Percentiles rank a stretch among this genome's conserved stretches.
Conservation (phyloP, 441 rosid species). For the Adansonia madagascariensis region DNA sequence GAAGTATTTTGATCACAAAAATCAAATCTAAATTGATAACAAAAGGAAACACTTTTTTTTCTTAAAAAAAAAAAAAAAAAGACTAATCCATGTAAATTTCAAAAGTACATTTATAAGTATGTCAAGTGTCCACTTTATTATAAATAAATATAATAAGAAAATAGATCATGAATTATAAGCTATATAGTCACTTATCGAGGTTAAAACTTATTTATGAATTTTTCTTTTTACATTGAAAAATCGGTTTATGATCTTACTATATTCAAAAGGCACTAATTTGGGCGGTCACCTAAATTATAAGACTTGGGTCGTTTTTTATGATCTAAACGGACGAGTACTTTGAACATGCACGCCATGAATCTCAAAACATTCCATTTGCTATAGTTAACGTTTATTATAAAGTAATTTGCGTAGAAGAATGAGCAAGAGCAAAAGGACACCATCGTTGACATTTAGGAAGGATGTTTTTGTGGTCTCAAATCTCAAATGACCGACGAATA, state of each 20-base stretch:
- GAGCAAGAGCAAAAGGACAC: neutral
- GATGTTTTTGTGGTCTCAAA: neutral
- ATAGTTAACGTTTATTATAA: neutral
- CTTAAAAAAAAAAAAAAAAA: too few relatives aligned
- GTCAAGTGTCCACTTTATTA: too few relatives aligned
- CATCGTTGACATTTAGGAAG: neutral
- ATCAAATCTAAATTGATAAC: neutral
- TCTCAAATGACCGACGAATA: neutral
- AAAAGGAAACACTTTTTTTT: too few relatives aligned
- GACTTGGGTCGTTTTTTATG: neutral
- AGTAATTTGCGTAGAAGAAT: neutral
- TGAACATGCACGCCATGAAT: constrained; percentile 31
- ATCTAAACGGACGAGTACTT: neutral
- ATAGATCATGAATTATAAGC: neutral
- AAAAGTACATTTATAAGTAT: neutral
- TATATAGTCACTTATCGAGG: neutral
- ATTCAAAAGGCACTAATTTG: constrained; percentile 28
- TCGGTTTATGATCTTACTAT: constrained; percentile 5
- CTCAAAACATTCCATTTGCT: constrained; percentile 38
- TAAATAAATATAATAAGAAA: neutral
- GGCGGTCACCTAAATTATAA: constrained; percentile 49
- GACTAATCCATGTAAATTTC: neutral
- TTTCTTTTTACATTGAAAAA: neutral
- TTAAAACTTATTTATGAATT: neutral
- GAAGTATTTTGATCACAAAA: neutral